phyloP scores from a whole-genome alignment of 108 stramenopile genomes.

The Hondaea fermentalgiana region DNA sequence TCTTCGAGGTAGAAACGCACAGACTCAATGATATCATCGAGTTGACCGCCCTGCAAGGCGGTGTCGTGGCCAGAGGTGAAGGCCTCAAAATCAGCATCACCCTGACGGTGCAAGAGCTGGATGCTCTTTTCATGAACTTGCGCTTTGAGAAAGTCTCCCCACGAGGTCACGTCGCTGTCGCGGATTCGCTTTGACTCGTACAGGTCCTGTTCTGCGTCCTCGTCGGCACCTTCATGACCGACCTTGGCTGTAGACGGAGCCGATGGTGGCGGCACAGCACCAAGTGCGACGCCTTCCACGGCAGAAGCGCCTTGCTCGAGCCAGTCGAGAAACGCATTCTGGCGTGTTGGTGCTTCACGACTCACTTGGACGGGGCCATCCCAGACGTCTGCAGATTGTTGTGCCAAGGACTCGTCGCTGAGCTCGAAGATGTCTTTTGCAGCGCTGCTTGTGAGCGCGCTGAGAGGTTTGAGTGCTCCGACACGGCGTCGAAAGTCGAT shows the following conservation, averaged over 20 bases:
- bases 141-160: constrained; percentile 3
- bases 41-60: not conserved
- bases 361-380: not conserved
- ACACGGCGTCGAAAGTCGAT: not conserved
- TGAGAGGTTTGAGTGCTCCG: not conserved
- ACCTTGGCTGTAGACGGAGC: not conserved
- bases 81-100: not conserved
- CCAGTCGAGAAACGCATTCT: not conserved
- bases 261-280: not conserved
- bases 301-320: not conserved
- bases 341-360: not conserved
- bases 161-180: not conserved
- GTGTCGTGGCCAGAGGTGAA: not conserved
- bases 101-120: not conserved
- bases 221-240: not conserved
- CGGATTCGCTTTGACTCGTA: not conserved
- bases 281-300: not conserved
- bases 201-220: not conserved
- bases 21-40: not conserved
- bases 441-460: not conserved
- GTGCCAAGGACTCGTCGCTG: not conserved
- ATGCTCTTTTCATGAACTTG: not conserved
- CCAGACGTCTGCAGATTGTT: not conserved
- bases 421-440: not conserved
- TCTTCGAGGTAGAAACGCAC: constrained; percentile 7